Conservation (phyloP, 202 grass and related monocot genomes). For the Hordeum pubiflorum region DNA sequence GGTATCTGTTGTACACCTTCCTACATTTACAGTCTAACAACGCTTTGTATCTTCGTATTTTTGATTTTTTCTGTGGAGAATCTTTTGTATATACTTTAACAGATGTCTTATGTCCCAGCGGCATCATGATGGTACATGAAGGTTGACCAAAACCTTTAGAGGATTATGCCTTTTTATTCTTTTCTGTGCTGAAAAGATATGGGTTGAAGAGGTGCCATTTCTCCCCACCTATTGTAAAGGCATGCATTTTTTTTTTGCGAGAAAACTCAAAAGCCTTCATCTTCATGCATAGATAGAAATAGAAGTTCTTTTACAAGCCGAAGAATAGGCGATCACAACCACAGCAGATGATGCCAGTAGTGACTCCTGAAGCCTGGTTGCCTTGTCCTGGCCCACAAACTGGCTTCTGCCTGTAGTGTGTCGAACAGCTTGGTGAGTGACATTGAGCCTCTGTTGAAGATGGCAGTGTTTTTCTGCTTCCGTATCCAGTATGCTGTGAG, state of each 20-base stretch:
- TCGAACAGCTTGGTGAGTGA: neutral
- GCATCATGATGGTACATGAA: neutral
- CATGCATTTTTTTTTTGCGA: neutral
- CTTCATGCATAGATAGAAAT: neutral
- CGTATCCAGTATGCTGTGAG: neutral
- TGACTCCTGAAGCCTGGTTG: neutral
- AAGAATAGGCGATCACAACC: neutral
- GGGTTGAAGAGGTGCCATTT: neutral
- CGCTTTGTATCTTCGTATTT: neutral
- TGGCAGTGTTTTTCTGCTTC: neutral
- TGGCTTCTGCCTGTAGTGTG: neutral
- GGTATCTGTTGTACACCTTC: neutral
- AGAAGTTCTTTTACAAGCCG: neutral
- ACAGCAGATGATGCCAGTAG: neutral
- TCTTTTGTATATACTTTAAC: neutral
- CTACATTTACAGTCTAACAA: neutral
- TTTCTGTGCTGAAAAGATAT: neutral
- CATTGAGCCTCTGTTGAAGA: neutral
- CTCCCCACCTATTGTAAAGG: neutral
- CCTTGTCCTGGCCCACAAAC: neutral
- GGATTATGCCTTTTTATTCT: neutral
- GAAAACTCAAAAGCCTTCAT: neutral
- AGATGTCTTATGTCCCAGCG: slow-evolving; percentile 1
- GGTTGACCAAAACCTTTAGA: neutral
- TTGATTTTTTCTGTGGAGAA: neutral